Evolutionary conservation across 2,329 filamentous ascomycete genomes (phyloP).

Genomic region (Beauveria bassiana): DNA sequence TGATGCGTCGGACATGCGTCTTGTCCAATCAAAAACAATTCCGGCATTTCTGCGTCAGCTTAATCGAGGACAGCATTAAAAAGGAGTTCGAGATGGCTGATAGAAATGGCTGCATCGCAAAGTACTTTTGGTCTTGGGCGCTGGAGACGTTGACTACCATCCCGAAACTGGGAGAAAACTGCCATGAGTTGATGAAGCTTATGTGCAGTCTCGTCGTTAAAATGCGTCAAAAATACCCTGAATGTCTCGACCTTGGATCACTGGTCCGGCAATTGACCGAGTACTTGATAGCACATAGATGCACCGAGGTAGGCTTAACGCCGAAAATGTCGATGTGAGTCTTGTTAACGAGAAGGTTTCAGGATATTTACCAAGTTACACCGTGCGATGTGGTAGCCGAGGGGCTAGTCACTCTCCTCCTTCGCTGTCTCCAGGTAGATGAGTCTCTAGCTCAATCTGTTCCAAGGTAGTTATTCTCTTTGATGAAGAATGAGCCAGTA

Average conservation of each 20-base stretch:
- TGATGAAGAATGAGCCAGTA: slow-evolving; percentile 1
- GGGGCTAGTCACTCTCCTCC: slow-evolving; percentile 23
- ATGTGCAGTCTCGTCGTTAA: slow-evolving; percentile 32
- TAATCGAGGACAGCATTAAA: slow-evolving; percentile 24
- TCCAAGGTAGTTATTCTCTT: slow-evolving; percentile 18
- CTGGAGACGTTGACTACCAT: slow-evolving; percentile 27
- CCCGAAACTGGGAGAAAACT: slow-evolving; percentile 24
- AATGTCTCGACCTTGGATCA: slow-evolving; percentile 22
- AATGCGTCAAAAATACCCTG: slow-evolving; percentile 20
- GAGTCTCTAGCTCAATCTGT: slow-evolving; percentile 17
- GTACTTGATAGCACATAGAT: slow-evolving; percentile 22
- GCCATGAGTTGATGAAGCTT: slow-evolving; percentile 39
- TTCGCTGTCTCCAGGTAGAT: slow-evolving; percentile 24
- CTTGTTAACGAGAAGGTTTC: not conserved
- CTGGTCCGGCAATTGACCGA: slow-evolving; percentile 24
- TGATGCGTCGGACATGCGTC: slow-evolving; percentile 21
- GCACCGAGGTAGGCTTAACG: slow-evolving; percentile 29
- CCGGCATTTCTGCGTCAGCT: slow-evolving; percentile 24
- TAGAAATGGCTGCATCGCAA: slow-evolving; percentile 14
- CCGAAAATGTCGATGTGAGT: not conserved
- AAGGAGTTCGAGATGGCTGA: not conserved
- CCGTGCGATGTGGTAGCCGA: slow-evolving; percentile 22
- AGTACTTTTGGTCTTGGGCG: slow-evolving; percentile 25
- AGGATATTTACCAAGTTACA: slow-evolving; percentile 22
- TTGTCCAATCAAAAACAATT: slow-evolving; percentile 19